phyloP scores from a whole-genome alignment of 306 rosid genomes.

The Casuarina cunninghamiana region DNA sequence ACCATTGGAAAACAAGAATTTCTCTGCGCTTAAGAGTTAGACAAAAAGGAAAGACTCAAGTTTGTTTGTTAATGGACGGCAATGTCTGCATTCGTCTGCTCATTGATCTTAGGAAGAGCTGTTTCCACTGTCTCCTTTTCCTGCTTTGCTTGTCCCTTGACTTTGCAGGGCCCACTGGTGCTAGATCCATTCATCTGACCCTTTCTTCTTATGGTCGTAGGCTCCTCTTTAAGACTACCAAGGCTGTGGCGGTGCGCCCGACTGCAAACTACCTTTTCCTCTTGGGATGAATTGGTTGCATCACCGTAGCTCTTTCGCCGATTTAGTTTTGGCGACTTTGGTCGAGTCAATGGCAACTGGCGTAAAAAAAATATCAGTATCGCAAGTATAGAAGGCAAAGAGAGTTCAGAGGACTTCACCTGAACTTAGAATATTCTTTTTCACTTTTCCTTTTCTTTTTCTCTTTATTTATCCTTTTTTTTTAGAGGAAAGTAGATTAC shows the following conservation, averaged over 20 bases:
- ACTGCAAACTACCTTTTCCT: conserved; percentile 35
- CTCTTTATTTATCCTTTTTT: neutral
- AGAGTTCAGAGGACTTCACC: neutral
- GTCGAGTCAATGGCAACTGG: conserved; percentile 87
- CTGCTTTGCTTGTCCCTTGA: conserved; percentile 44
- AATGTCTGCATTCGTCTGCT: conserved; percentile 62
- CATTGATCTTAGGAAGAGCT: conserved; percentile 39
- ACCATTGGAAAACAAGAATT: conserved; percentile 38
- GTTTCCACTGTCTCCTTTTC: conserved; percentile 45
- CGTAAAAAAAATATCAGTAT: conserved; percentile 16
- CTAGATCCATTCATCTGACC: conserved; percentile 37
- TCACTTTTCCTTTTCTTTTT: neutral
- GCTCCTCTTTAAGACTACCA: conserved; percentile 38
- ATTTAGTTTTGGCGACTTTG: conserved; percentile 81
- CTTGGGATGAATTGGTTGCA: conserved; percentile 33
- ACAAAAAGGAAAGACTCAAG: conserved; percentile 25
- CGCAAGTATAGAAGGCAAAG: neutral
- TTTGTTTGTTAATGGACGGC: conserved; percentile 65
- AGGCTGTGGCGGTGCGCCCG: conserved; percentile 64
- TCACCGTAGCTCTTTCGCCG: conserved; percentile 93
- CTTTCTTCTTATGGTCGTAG: conserved; percentile 31
- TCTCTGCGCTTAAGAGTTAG: conserved; percentile 45
- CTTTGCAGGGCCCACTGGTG: conserved; percentile 39
- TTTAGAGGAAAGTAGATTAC: neutral
- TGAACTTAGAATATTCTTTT: neutral